Evolutionary conservation across 805 yeast genomes (phyloP), one percentile per base, ranked within the genome.

Genomic region (Cyberlindnera bimundalis): DNA sequence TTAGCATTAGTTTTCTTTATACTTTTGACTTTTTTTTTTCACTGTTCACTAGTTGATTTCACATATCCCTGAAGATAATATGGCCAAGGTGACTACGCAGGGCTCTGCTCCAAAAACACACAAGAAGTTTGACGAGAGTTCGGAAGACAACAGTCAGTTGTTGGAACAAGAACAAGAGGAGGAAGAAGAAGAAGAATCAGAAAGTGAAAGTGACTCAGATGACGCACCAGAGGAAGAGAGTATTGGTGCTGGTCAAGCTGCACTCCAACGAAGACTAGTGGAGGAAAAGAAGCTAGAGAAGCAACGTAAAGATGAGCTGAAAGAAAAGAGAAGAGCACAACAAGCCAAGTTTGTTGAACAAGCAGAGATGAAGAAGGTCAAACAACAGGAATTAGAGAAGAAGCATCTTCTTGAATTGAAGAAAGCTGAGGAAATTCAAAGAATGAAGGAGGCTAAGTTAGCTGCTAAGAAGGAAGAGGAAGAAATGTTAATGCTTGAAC

Each of bases 171-270:
- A 53, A 17, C 29, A 11, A 7, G 36, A 25, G 21, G 14, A 16
- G 8, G 13, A 16, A 33, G 21, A 5, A 34, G 47, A 33, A 12
- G 35, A 23, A 6, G 27, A 29, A n/a, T 36, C 35, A 6, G 35
- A 33, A 10, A 46, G 43, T 2, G 61, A 53, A 17, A 52, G 52
- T 37, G 63, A 53, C 34, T 52, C 56, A 28, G 70, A 65, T 43
- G 78, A 71, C 16, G 77, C 79, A 1, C 79, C 80, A 38, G 78
- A 73, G 42, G 79, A 74, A 48, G 77, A 70, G 35, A 59, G 60
- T 9, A 37, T 62, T 35, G 45, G 61, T 30, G 29, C 56, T 24
- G 65, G 64, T 19, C 37, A 18, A 6, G 29, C 37, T 13, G 40
- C 30, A 10, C 20, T 36, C 2, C 37, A 37, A 17, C 26, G 30